Evolutionary conservation across 441 rosid genomes (phyloP).

Genomic region (Mallotus repandus): DNA sequence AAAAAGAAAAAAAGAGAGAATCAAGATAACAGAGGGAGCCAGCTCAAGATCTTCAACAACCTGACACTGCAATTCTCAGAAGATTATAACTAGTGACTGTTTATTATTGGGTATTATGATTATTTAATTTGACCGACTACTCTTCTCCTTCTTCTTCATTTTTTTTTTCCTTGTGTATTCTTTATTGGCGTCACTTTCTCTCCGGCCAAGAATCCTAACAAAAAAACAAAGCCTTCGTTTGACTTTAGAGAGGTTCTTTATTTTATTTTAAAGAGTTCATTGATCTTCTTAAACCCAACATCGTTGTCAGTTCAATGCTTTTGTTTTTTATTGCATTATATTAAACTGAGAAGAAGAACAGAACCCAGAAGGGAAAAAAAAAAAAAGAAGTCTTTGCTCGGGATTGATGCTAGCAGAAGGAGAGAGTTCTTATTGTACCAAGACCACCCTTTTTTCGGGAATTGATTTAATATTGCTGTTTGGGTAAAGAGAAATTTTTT

Average conservation of each 20-base stretch:
- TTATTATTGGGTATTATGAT: too few species aligned
- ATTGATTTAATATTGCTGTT: constrained; percentile 10
- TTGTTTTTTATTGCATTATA: not conserved
- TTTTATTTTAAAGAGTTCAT: too few species aligned
- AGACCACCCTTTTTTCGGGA: too few species aligned
- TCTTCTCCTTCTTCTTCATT: not conserved
- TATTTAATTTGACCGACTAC: not conserved
- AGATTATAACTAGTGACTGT: not conserved
- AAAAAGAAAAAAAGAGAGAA: not conserved
- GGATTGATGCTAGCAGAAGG: constrained; percentile 18
- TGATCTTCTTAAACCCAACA: constrained; percentile 14
- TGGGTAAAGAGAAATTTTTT: constrained; percentile 22
- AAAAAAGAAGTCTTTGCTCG: constrained; percentile 10
- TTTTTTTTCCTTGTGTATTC: not conserved
- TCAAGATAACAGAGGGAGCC: not conserved
- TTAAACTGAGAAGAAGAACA: not conserved
- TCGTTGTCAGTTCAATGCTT: constrained; percentile 25
- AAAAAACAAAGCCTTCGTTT: not conserved
- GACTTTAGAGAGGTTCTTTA: not conserved
- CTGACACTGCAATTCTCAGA: constrained; percentile 7
- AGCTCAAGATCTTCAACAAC: constrained; percentile 17
- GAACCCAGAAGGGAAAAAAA: not conserved
- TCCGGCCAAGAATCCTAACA: constrained; percentile 5
- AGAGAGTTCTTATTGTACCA: too few species aligned
- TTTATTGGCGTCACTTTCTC: constrained; percentile 4